Base-by-base conservation (phyloP, 2,329 filamentous ascomycete species). In the Nothomitra cinnamomea region DNA sequence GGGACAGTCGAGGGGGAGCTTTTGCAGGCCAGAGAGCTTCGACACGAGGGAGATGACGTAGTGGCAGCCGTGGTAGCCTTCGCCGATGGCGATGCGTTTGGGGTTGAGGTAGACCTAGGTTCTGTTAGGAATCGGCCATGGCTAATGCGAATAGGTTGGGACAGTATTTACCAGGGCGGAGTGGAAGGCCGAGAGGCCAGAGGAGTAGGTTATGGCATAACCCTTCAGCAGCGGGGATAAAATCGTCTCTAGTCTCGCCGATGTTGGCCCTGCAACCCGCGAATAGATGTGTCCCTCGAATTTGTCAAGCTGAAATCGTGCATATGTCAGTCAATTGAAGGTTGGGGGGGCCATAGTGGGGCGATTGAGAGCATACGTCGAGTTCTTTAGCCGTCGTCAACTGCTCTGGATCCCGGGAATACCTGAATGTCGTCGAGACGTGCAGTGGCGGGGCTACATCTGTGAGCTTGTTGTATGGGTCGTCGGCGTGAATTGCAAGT, bases 11-110 rank as follows among this genome's bases (percentile, higher is more conserved):
- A 96, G 75, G 21, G 81, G 75, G 1, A 95, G 73, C 59, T 83
- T 76, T 64, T 82, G 68, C 24, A 94, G 77, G 0, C 84, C 83
- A 24, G 82, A 87, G 51, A 95, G 78, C 58, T 87, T 85, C 56
- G 76, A 68, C 59, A 94, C 74, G 53, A 96, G 69, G 32, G 68
- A 68, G 60, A 95, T 77, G 28, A 95, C 85, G 57, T 86, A 87
- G 66, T 95, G 87, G 68, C 87, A 94, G 61, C 92, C 92, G 70
- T 96, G 92, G 69, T 96, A 98, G 42, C 88, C 89, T 15, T 76
- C 80, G 38, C 82, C 82, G 58, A 96, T 87, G 59, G 87, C 83
- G 54, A 96, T 79, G 55, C 83, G 81, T 60, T 80, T 80, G 1
- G 92, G 92, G 65, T 94, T 88, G 7, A 94, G 70, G 62, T 81